Evolutionary conservation across 1,139 yeast genomes (phyloP).

Genomic region (Candida glucosophila): DNA sequence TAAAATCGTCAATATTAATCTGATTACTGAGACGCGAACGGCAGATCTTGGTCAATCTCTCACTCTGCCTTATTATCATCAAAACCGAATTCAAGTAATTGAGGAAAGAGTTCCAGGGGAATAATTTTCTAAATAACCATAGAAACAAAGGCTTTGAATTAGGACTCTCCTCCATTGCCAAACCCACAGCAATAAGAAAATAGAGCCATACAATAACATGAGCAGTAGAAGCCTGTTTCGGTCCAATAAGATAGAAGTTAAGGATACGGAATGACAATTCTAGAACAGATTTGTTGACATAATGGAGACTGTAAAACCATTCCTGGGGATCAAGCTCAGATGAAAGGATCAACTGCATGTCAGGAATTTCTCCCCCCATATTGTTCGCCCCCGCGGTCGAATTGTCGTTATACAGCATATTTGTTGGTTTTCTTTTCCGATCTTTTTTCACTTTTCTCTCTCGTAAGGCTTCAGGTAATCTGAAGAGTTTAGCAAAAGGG

Average conservation of each 20-base stretch:
- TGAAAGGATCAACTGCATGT: slow-evolving; percentile 29
- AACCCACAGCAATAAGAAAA: slow-evolving; percentile 54
- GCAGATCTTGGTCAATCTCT: slow-evolving; percentile 16
- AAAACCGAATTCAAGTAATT: slow-evolving; percentile 51
- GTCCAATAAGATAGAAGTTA: slow-evolving; percentile 59
- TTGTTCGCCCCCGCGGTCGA: slow-evolving; percentile 4
- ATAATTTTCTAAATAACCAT: slow-evolving; percentile 44
- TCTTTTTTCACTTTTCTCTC: slow-evolving; percentile 69
- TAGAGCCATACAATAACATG: slow-evolving; percentile 68
- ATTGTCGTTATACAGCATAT: neutral
- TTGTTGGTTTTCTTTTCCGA: slow-evolving; percentile 40
- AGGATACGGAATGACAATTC: slow-evolving; percentile 60
- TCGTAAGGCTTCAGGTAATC: slow-evolving; percentile 59
- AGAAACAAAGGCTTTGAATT: slow-evolving; percentile 40
- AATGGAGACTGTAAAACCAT: slow-evolving; percentile 52
- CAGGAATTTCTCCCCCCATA: slow-evolving; percentile 11
- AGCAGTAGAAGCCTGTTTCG: slow-evolving; percentile 59
- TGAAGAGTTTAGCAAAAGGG: slow-evolving; percentile 67
- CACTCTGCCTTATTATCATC: slow-evolving; percentile 21
- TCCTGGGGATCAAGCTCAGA: slow-evolving; percentile 39
- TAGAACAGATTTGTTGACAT: slow-evolving; percentile 54
- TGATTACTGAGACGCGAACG: slow-evolving; percentile 23
- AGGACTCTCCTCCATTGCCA: slow-evolving; percentile 42
- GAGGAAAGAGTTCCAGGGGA: slow-evolving; percentile 63
- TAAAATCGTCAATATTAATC: slow-evolving; percentile 30